Evolutionary conservation across 1,284 basidiomycete species (phyloP).

Genomic region (Agroathelia rolfsii): DNA sequence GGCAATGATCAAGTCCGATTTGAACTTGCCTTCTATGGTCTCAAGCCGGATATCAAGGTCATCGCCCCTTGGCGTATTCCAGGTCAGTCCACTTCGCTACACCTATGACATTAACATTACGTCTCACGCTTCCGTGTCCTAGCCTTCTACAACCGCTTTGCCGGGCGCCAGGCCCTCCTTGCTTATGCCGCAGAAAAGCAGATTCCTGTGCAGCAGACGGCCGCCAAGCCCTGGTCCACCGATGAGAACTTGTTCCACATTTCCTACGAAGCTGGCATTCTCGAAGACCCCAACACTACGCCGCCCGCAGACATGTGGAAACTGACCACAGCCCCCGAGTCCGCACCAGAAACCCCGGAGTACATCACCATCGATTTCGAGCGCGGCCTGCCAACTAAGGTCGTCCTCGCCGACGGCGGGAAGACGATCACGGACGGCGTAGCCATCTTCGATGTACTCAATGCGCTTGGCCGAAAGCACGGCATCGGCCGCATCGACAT

Average conservation of each 20-base stretch:
- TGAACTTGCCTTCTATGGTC: slow-evolving; percentile 97
- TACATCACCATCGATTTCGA: slow-evolving; percentile 80
- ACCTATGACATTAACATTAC: background rate
- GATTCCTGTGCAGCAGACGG: slow-evolving; percentile 93
- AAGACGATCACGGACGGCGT: slow-evolving; percentile 83
- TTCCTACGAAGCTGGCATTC: slow-evolving; percentile 98
- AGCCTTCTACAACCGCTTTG: slow-evolving; percentile 98
- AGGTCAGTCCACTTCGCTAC: slow-evolving; percentile 30
- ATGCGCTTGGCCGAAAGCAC: slow-evolving; percentile 88
- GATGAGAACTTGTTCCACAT: slow-evolving; percentile 99
- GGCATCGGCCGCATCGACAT: slow-evolving; percentile 97
- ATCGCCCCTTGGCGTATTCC: slow-evolving; percentile 97
- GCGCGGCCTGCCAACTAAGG: slow-evolving; percentile 78
- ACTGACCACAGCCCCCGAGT: slow-evolving; percentile 78
- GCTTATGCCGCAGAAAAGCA: slow-evolving; percentile 82
- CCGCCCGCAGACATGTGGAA: slow-evolving; percentile 99
- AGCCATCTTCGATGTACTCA: slow-evolving; percentile 89
- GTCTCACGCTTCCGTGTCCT: slow-evolving; percentile 1
- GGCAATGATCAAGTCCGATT: slow-evolving; percentile 99
- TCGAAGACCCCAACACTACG: slow-evolving; percentile 93
- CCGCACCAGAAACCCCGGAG: slow-evolving; percentile 78
- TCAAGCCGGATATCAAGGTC: slow-evolving; percentile 98
- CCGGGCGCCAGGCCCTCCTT: slow-evolving; percentile 89
- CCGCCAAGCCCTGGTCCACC: slow-evolving; percentile 98
- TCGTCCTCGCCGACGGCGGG: slow-evolving; percentile 41